Percentiles rank a stretch among this genome's conserved stretches.
Conservation (phyloP, 441 rosid species). For the Codiaeum variegatum region DNA sequence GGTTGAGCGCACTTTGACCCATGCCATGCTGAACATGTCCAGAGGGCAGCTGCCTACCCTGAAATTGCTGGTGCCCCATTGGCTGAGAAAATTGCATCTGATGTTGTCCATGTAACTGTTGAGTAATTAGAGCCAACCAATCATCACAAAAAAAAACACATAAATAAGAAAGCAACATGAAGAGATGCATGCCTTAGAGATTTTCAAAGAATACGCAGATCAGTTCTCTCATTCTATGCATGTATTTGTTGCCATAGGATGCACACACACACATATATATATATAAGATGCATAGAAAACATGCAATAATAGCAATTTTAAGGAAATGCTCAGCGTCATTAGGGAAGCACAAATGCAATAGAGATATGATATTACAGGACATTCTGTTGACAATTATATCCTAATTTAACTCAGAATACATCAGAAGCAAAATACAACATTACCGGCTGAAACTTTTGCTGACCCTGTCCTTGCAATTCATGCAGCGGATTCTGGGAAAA, state of each 20-base stretch:
- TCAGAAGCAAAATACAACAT: constrained; percentile 19
- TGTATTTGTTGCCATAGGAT: no score
- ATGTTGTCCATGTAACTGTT: constrained; percentile 70
- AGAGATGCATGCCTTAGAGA: background rate
- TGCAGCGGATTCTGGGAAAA: constrained; percentile 58
- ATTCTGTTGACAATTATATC: background rate
- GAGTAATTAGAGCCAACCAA: constrained; percentile 16
- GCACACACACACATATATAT: no score
- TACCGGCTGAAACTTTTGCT: constrained; percentile 79
- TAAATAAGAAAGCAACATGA: background rate
- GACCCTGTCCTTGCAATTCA: constrained; percentile 70
- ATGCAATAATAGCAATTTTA: background rate
- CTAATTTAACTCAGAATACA: background rate
- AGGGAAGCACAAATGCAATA: background rate
- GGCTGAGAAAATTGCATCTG: constrained; percentile 94
- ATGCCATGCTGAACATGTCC: constrained; percentile 80
- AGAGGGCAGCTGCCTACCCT: constrained; percentile 74
- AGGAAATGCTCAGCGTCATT: background rate
- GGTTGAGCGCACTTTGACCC: constrained; percentile 86
- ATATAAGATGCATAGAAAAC: no score
- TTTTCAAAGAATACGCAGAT: background rate
- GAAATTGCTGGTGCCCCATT: constrained; percentile 86
- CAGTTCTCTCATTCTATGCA: background rate
- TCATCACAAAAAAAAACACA: background rate
- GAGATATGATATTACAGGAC: constrained; percentile 5